Base-by-base conservation (phyloP, 1,284 basidiomycete genomes). In the Limonomyces culmigenus region DNA sequence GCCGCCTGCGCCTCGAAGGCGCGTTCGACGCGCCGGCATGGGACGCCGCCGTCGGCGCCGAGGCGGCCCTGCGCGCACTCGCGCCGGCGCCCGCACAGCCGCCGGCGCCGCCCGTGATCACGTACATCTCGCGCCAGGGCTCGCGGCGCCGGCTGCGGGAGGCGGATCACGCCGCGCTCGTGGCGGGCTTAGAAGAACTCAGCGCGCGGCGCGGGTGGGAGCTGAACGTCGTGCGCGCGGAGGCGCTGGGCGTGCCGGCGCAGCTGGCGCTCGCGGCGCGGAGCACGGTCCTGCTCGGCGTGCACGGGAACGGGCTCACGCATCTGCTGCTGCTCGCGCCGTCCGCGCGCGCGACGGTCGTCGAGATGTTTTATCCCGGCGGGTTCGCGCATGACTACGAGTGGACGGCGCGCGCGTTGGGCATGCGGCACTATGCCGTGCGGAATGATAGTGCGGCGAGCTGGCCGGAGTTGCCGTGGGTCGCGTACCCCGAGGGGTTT, bases 381-480 rank as follows among this genome's bases (percentile, higher is more conserved):
- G 85, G 84, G 1, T 88, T 83, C 52, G 76, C 83, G 23, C 69
- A 77, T 45, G 83, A 87, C 51, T 88, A 87, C 50, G 70, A 83
- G 50, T 78, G 74, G 70, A 77, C 75, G 2, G 56, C 80, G 1
- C 58, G 69, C 25, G 71, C 79, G 1, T 56, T 87, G 17, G 77
- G 77, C 8, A 75, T 84, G 60, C 61, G 54, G n/a, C 72, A 87
- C 53, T 79, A 74, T 46, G 74, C 72, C 2, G 62, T 86, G 39
- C 85, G 83, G 80, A 75, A 79, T 37, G 5, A 15, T 38, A 58
- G 54, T 17, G 62, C 65, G 39, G 59, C 59, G 37, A 65, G 74
- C 3, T 53, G 63, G 39, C 72, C 72, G 0, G 56, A 69, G 18
- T 53, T 65, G 40, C 73, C 72, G 0, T 27, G 45, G 2, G 73